Conservation (phyloP, 371 early-diverging fungal genomes). For the Lichtheimia corymbifera region DNA sequence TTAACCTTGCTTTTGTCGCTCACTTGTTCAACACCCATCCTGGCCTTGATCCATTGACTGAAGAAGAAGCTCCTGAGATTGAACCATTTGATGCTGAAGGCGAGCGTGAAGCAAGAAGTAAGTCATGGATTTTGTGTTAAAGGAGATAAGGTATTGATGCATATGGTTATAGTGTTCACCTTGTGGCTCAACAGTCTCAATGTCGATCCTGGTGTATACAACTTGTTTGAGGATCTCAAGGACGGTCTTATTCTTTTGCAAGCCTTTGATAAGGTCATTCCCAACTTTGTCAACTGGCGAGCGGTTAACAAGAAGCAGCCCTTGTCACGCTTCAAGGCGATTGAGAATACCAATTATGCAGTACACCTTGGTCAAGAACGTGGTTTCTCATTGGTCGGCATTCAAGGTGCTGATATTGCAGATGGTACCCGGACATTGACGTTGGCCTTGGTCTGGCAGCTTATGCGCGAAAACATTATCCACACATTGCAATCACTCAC, state of each 20-base stretch:
- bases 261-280: constrained; percentile 90
- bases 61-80: constrained; percentile 86
- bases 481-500: constrained; percentile 87
- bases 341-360: constrained; percentile 95
- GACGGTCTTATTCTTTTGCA: constrained; percentile 86
- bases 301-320: constrained; percentile 76
- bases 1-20: constrained; percentile 95
- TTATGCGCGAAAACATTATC: constrained; percentile 95
- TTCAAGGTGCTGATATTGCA: constrained; percentile 93
- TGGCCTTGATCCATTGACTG: constrained; percentile 86
- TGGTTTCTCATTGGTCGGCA: constrained; percentile 90
- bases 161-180: constrained; percentile 68
- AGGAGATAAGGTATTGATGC: background rate
- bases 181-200: constrained; percentile 95
- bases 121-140: background rate
- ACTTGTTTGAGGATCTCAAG: constrained; percentile 82
- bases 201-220: constrained; percentile 93
- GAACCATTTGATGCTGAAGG: constrained; percentile 89
- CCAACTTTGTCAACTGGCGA: constrained; percentile 90
- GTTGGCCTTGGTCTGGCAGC: constrained; percentile 91
- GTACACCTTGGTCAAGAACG: constrained; percentile 85
- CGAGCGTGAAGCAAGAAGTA: constrained; percentile 92
- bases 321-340: constrained; percentile 87
- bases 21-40: constrained; percentile 94
- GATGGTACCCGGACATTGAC: constrained; percentile 90